These are phyloP conservation scores for Colletotrichum spaethianum DNA, from an alignment of 2,329 filamentous ascomycete species.

Conservation along the genomic window DNA sequence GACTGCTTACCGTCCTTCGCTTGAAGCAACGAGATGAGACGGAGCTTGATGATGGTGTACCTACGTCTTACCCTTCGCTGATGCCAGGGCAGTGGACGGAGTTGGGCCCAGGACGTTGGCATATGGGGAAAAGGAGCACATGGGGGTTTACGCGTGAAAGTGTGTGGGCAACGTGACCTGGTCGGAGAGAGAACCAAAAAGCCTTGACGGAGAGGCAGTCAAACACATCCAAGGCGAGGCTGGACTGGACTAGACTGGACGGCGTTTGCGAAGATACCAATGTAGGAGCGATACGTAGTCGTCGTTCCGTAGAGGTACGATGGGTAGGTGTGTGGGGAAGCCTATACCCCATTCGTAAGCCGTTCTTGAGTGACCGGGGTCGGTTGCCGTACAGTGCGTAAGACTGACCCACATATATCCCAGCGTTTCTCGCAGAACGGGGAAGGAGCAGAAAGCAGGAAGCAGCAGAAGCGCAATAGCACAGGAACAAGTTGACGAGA, in stretches of 20 bases:
- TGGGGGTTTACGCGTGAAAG: background rate
- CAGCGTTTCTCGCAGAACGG: slow-evolving; percentile 27
- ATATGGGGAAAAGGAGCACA: no score
- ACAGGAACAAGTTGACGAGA: slow-evolving; percentile 5
- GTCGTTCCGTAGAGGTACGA: slow-evolving; percentile 1
- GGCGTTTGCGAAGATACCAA: background rate
- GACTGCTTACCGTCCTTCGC: slow-evolving; percentile 13
- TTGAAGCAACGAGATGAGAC: slow-evolving; percentile 30
- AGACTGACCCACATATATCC: background rate
- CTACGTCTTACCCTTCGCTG: background rate
- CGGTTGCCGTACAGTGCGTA: slow-evolving; percentile 27
- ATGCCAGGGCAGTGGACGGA: background rate
- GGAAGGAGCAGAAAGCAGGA: slow-evolving; percentile 18
- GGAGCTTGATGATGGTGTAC: slow-evolving; percentile 10
- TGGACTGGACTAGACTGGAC: no score
- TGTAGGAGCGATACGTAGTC: slow-evolving; percentile 3
- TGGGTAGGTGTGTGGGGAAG: background rate
- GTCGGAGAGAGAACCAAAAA: background rate
- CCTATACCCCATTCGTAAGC: slow-evolving; percentile 27
- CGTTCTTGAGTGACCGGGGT: slow-evolving; percentile 15
- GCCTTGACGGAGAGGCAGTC: background rate
- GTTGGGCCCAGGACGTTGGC: background rate
- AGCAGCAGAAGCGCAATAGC: background rate
- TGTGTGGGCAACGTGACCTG: background rate
- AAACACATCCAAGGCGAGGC: no score